Base-by-base conservation (phyloP, 441 rosid species). In the Iberis amara region DNA sequence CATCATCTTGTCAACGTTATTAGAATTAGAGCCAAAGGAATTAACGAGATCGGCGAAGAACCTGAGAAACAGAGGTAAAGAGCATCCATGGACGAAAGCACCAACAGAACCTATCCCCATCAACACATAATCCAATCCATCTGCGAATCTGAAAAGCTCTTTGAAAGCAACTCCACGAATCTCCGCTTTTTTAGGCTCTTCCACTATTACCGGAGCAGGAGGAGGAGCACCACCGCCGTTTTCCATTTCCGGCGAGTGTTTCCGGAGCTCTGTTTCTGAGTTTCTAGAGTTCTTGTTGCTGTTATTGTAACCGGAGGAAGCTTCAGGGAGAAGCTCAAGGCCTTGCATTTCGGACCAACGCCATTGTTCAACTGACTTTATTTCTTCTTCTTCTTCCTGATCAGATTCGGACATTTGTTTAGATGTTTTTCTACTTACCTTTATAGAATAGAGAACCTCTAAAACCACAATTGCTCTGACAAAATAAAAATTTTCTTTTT, bases 1-100 rank as follows among this genome's bases (percentile, higher is more conserved):
- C 84, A 75, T 85, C 99, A 94, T 94, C 78, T 82, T 94, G 39
- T 94, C 95, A 61, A 79, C 63, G 77, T 94, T 69, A 59, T 89
- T 83, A 47, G 96, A 84, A 63, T 94, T 79, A 66, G 99, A 78
- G 49, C 99, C 99, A 53, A 94, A 94, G 31, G 99, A 94, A 74
- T 94, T 94, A 42, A 94, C 99, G 30, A 94, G 97, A 86, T 94
- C 95, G 45, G 99, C 99, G 62, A 94, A 94, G 77, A 94, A 94
- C 12, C 99, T 77, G 18, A 94, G 83, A 66, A 94, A 94, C 32
- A 94, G 71, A 58, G 99, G 99, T 60, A 94, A 55, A 50, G 99
- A 81, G 61, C 95, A 86, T 24, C 99, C 99, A 64, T 94, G 99
- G 18, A 94, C 84, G 39, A 94, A 61, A 42, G 99, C 99, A 31